Percentiles rank a stretch among this genome's conserved stretches.
phyloP scores from a whole-genome alignment of 2,329 filamentous ascomycete genomes.

The Lecanicillium sp. region DNA sequence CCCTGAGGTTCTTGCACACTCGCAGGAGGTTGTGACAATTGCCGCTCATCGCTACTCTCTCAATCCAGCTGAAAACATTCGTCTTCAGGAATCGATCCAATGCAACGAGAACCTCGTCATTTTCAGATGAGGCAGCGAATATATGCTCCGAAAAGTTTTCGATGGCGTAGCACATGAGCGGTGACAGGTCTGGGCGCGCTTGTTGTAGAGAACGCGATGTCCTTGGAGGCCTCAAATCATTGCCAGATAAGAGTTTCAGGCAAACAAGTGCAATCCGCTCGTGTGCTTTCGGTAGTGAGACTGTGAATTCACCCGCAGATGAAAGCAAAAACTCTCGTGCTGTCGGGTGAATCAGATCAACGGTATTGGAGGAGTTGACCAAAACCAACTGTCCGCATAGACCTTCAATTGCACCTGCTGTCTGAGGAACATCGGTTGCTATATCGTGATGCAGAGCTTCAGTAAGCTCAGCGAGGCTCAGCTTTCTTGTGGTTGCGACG shows the following conservation, averaged over 20 bases:
- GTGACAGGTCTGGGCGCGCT: background rate
- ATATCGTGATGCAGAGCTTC: conserved; percentile 24
- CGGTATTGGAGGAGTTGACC: conserved; percentile 18
- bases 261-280: conserved; percentile 22
- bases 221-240: background rate
- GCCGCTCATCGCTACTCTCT: conserved; percentile 19
- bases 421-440: conserved; percentile 18
- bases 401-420: conserved; percentile 20
- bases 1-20: conserved; percentile 20
- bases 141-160: conserved; percentile 24
- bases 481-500: conserved; percentile 18
- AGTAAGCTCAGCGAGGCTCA: conserved; percentile 23
- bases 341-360: conserved; percentile 25
- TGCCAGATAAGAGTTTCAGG: conserved; percentile 19
- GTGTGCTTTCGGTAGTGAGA: conserved; percentile 20
- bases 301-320: conserved; percentile 20
- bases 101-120: conserved; percentile 18
- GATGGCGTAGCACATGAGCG: conserved; percentile 22
- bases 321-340: conserved; percentile 24
- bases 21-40: conserved; percentile 20
- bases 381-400: conserved; percentile 27
- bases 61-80: conserved; percentile 26
- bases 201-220: background rate
- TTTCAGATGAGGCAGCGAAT: conserved; percentile 15
- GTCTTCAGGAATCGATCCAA: conserved; percentile 22